Conservation (phyloP, 192 early-diverging fungal species). For the Podochytrium sp. region DNA sequence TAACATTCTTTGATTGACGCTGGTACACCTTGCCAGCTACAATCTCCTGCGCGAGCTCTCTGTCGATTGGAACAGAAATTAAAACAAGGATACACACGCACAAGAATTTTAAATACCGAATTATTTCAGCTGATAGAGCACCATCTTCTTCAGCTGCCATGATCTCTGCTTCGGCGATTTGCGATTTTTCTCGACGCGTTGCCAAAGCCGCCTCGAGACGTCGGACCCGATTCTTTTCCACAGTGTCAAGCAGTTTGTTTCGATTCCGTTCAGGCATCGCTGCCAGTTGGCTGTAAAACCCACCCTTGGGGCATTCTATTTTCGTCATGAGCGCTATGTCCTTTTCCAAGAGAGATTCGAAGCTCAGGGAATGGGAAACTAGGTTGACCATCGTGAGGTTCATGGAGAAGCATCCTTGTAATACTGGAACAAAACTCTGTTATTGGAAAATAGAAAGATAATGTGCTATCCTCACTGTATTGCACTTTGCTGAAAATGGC, state of each 20-base stretch:
- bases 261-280: neutral
- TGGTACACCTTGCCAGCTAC: neutral
- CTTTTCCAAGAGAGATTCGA: conserved; percentile 10
- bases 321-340: conserved; percentile 10
- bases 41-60: neutral
- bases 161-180: neutral
- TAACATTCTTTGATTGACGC: neutral
- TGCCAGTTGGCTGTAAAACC: neutral
- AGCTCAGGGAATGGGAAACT: conserved; percentile 16
- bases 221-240: neutral
- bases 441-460: neutral
- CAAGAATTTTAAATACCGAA: neutral
- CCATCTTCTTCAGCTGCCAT: conserved; percentile 13
- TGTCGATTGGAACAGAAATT: neutral
- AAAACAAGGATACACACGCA: neutral
- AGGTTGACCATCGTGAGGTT: conserved; percentile 2
- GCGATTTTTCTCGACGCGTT: neutral
- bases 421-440: too few species aligned
- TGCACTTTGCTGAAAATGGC: conserved; percentile 15
- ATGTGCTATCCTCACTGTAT: conserved; percentile 9
- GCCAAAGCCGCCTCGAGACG: neutral
- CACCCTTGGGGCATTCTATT: neutral
- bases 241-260: neutral
- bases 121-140: neutral
- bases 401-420: conserved; percentile 7